Base-by-base conservation (phyloP, 495 filamentous ascomycete genomes). In the Cudoniella acicularis region DNA sequence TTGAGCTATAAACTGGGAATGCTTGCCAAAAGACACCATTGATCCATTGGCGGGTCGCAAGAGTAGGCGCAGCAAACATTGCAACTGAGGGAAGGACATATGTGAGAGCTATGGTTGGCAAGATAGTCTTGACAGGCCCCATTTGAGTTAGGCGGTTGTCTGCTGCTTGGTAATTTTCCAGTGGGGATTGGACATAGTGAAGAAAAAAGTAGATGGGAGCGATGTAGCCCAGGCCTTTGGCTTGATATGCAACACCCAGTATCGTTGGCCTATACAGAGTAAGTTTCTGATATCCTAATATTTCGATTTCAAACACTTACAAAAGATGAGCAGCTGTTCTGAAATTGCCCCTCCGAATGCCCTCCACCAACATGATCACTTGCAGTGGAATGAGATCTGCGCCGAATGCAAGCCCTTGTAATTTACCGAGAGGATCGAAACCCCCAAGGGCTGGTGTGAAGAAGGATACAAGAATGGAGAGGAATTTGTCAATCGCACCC, bases 161-260 rank as follows among this genome's bases (percentile, higher is more conserved):
- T n/a, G 59, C 58, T 24, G 59, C 60, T 3, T 54, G 22, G 46
- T 67, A 73, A 24, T 65, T 68, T 10, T 36, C 30, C 4, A 61
- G 51, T 2, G 71, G 69, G 20, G 62, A 59, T 23, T 47, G 59
- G 9, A 72, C 56, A 45, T 67, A 71, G 27, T 72, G 67, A 18
- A 70, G 49, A 27, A 69, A 67, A 57, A 66, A 75, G 62, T 74
- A 77, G 2, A 77, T 52, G 10, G 76, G 75, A 18, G 65, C 68
- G 26, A 76, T 60, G 10, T 70, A 47, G 20, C 64, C 73, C 18
- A 71, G 68, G 25, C 72, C 71, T 16, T 61, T 52, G 16, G 64
- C 55, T 56, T 77, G 74, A 60, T 68, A 71, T 26, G 67, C 24
- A 17, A 73, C 26, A 0, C 59, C 64, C 50, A 73, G 64, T 13